These are phyloP conservation scores for Tolypocladium inflatum DNA, from an alignment of 2,329 filamentous ascomycete genomes.

Conservation along the genomic window DNA sequence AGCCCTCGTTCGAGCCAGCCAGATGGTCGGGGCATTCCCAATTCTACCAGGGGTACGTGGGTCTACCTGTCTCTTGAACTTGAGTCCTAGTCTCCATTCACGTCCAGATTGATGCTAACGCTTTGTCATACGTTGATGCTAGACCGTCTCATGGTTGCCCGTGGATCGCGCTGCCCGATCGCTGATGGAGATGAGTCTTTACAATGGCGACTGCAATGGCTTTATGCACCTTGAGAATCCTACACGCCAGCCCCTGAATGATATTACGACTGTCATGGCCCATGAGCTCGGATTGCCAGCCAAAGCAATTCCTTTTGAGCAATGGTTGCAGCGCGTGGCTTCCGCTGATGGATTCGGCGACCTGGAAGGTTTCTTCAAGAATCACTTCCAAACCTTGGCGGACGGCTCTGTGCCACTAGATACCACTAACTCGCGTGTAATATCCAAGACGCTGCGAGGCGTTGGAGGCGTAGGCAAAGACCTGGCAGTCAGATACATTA, in stretches of 20 bases:
- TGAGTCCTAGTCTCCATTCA: too few relatives aligned
- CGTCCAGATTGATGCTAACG: too few relatives aligned
- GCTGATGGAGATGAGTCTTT: conserved; percentile 2
- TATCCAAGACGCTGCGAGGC: conserved; percentile 6
- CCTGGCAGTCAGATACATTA: conserved; percentile 8
- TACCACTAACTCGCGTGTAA: conserved; percentile 5
- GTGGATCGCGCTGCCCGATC: conserved; percentile 10
- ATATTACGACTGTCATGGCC: conserved; percentile 9
- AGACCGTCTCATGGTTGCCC: conserved; percentile 11
- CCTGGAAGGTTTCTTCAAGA: conserved; percentile 10
- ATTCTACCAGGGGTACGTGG: conserved; percentile 7
- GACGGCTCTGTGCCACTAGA: conserved; percentile 9
- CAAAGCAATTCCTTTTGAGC: not conserved
- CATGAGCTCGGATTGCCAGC: conserved; percentile 6
- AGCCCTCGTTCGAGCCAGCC: conserved; percentile 31
- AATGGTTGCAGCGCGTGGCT: conserved; percentile 9
- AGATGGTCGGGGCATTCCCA: conserved; percentile 16
- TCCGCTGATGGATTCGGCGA: conserved; percentile 4
- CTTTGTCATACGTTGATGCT: too few relatives aligned
- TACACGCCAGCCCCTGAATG: conserved; percentile 7
- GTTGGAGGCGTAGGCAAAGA: conserved; percentile 6
- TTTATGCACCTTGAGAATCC: conserved; percentile 13
- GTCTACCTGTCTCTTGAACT: too few relatives aligned
- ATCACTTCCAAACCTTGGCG: conserved; percentile 10
- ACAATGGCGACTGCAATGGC: too few relatives aligned